Evolutionary conservation across 441 rosid genomes (phyloP), one percentile per base, ranked within the genome.

Genomic region (Pelargonium myrrhifolium): DNA sequence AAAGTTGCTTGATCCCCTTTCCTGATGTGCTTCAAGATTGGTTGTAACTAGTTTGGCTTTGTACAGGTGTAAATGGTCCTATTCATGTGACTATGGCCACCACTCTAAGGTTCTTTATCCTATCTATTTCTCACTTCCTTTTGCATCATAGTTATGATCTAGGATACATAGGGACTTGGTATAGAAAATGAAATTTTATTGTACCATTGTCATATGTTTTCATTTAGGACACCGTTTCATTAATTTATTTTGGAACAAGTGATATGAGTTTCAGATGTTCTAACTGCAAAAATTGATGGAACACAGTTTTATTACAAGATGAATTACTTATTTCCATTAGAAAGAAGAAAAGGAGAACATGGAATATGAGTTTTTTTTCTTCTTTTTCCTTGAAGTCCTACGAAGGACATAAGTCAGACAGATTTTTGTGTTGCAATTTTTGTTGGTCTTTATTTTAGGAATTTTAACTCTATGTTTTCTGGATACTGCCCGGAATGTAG

Each of bases 11-110:
- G 22, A 56, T 56, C 61, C 26, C 14, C 28, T 56, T 56, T 56
- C 61, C 22, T 56, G 11, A 24, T 56, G 22, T 56, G 12, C 4
- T 56, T 56, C 61, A 9, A 9, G 11, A 9, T 56, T 56, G 10
- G 22, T 20, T 9, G 61, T 56, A 21, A 56, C 28, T 39, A 39
- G 9, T 56, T 56, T 9, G 28, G 28, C 22, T 9, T 56, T 56
- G 28, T 56, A 9, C 61, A 56, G 61, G 61, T 56, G 61, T 56
- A 56, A 56, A 56, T 56, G 61, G 61, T 17, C 61, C 61, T 5
- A 21, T 56, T 24, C 61, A 56, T 56, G 61, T 21, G 9, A 56
- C 61, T 56, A 56, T 56, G 61, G 61, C 61, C 11, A 56, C 61
- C 61, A 56, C 61, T 20, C 61, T 56, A 56, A 56, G 61, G 61